phyloP scores from a whole-genome alignment of 139 green algal genomes.

The Tetraselmis striata region DNA sequence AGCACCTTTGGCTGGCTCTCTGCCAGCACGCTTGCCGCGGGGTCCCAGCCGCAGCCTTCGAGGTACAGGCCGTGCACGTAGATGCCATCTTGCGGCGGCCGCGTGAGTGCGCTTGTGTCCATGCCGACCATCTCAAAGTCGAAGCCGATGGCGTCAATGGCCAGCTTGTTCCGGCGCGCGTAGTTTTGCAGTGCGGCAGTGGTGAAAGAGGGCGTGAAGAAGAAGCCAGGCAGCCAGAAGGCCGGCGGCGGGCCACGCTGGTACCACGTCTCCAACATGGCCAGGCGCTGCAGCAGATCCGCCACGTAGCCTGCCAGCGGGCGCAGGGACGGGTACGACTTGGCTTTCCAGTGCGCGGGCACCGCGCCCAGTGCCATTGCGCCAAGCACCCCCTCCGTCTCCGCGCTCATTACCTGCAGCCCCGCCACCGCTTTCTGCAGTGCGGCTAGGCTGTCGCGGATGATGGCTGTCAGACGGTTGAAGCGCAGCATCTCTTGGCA shows the following conservation, averaged over 20 bases:
- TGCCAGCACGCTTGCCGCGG: constrained; percentile 29
- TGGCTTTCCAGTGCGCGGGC: constrained; percentile 22
- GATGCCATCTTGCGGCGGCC: constrained; percentile 57
- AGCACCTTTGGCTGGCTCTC: constrained; percentile 50
- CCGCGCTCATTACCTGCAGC: constrained; percentile 72
- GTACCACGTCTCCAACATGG: constrained; percentile 51
- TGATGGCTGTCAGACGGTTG: constrained; percentile 33
- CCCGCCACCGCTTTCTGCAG: constrained; percentile 74
- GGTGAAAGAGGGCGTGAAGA: constrained; percentile 79
- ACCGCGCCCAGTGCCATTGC: constrained; percentile 51
- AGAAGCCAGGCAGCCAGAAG: constrained; percentile 82
- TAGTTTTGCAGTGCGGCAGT: constrained; percentile 79
- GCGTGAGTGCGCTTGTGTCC: constrained; percentile 23
- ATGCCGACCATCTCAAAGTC: constrained; percentile 34
- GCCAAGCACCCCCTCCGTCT: constrained; percentile 69
- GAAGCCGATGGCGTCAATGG: constrained; percentile 78
- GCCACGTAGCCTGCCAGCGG: constrained; percentile 22
- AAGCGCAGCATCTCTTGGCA: constrained; percentile 66
- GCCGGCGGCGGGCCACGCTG: constrained; percentile 43
- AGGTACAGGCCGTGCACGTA: constrained; percentile 70
- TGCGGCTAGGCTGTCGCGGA: constrained; percentile 49
- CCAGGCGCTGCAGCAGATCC: constrained; percentile 20
- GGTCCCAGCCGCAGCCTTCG: constrained; percentile 63
- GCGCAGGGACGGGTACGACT: constrained; percentile 24
- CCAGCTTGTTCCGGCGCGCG: constrained; percentile 68